A percentile compares a stretch with the other conserved stretches of the same genome.
Evolutionary conservation across 2,329 filamentous ascomycete species (phyloP).

Genomic region (Bipolaris victoriae): DNA sequence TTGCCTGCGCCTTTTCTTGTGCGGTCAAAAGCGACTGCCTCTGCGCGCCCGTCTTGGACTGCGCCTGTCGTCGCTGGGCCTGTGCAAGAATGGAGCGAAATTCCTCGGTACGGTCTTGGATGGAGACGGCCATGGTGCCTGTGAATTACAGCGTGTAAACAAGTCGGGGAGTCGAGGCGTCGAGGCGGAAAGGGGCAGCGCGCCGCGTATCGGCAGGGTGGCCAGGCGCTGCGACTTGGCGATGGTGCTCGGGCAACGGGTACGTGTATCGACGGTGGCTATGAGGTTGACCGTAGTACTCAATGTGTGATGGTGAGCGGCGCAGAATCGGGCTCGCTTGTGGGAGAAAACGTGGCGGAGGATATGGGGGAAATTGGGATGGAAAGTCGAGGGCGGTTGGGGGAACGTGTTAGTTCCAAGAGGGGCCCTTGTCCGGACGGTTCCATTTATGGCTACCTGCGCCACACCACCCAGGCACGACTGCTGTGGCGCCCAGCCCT

Average conservation of each 20-base stretch:
- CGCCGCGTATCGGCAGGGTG: conserved; percentile 9
- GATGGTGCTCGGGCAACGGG: background rate
- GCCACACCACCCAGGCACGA: conserved; percentile 11
- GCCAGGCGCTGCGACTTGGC: conserved; percentile 17
- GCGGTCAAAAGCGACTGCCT: conserved; percentile 79
- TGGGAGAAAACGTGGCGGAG: background rate
- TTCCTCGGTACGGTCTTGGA: conserved; percentile 95
- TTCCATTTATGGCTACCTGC: conserved; percentile 5
- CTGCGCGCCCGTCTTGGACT: conserved; percentile 77
- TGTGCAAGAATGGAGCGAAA: conserved; percentile 90
- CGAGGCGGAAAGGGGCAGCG: conserved; percentile 12
- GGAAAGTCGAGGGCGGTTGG: conserved; percentile 6
- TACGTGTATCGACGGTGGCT: background rate
- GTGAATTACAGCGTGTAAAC: conserved; percentile 16
- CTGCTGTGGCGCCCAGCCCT: conserved; percentile 11
- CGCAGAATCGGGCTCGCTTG: background rate
- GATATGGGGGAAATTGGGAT: conserved; percentile 1
- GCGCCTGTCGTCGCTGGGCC: conserved; percentile 78
- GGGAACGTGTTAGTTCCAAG: conserved; percentile 20
- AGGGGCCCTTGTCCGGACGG: conserved; percentile 12
- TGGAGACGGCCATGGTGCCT: conserved; percentile 66
- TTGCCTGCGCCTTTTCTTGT: conserved; percentile 65
- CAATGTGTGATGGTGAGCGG: background rate
- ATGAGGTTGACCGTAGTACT: background rate
- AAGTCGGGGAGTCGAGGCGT: conserved; percentile 7